Evolutionary conservation across 768 basidiomycete species (phyloP).

Genomic region (Neoboletus magnificus): DNA sequence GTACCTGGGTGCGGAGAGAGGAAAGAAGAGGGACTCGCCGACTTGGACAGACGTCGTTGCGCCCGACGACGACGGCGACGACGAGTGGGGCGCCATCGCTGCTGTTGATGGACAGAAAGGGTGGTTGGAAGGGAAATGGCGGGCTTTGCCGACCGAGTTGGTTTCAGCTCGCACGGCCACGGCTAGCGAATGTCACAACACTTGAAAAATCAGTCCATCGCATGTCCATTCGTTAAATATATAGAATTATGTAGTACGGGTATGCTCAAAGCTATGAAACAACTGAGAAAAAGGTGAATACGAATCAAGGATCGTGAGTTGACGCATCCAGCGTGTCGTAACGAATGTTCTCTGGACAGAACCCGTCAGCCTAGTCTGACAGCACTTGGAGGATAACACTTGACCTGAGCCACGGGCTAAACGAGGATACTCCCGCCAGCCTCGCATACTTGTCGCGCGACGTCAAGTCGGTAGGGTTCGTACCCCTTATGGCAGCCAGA

Average conservation of each 20-base stretch:
- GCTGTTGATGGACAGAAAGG: slow-evolving; percentile 14
- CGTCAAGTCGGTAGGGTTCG: background rate
- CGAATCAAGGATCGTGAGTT: slow-evolving; percentile 32
- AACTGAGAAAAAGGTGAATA: slow-evolving; percentile 9
- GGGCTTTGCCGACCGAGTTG: slow-evolving; percentile 26
- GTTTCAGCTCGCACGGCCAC: slow-evolving; percentile 26
- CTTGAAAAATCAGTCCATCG: slow-evolving; percentile 1
- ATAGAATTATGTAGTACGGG: slow-evolving; percentile 34
- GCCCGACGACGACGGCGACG: slow-evolving; percentile 55
- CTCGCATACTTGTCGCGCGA: slow-evolving; percentile 6
- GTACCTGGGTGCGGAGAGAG: background rate
- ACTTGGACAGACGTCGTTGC: slow-evolving; percentile 91
- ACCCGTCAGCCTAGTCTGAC: slow-evolving; percentile 7
- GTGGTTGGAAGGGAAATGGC: slow-evolving; percentile 28
- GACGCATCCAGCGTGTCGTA: slow-evolving; percentile 26
- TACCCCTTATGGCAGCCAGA: slow-evolving; percentile 54
- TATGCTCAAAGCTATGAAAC: slow-evolving; percentile 29
- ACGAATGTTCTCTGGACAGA: slow-evolving; percentile 16
- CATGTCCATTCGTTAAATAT: slow-evolving; percentile 14
- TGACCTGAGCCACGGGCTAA: slow-evolving; percentile 18
- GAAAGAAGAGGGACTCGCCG: slow-evolving; percentile 51
- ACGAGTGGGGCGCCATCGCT: slow-evolving; percentile 67
- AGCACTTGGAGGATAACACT: background rate
- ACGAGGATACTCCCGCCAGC: slow-evolving; percentile 13
- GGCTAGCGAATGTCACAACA: background rate